phyloP scores from a whole-genome alignment of 495 filamentous ascomycete species.

The Cenococcum geophilum region DNA sequence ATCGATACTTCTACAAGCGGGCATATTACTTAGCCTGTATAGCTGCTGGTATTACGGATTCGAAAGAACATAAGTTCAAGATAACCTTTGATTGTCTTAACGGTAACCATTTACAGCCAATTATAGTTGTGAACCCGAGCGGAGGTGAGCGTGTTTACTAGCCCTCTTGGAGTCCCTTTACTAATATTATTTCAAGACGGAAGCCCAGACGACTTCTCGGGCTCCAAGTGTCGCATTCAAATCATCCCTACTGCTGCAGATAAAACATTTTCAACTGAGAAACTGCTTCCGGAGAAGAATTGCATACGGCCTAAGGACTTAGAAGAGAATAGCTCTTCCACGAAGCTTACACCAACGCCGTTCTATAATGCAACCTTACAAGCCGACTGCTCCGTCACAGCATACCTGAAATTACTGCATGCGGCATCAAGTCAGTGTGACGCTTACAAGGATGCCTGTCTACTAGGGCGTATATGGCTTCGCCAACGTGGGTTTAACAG shows the following conservation, averaged over 20 bases:
- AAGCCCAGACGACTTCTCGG: conserved; percentile 24
- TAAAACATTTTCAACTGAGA: conserved; percentile 57
- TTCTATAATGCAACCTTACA: conserved; percentile 84
- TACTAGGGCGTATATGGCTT: conserved; percentile 82
- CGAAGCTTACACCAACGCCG: conserved; percentile 53
- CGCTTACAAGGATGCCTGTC: conserved; percentile 72
- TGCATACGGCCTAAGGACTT: conserved; percentile 54
- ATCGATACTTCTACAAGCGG: conserved; percentile 90
- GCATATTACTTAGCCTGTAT: conserved; percentile 85
- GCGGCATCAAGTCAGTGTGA: conserved; percentile 57
- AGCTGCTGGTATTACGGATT: conserved; percentile 58
- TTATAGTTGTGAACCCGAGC: conserved; percentile 52
- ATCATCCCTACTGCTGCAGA: conserved; percentile 68
- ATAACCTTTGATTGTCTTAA: conserved; percentile 62
- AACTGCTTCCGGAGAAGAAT: conserved; percentile 62
- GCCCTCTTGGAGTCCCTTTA: neutral
- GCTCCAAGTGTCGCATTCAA: conserved; percentile 56
- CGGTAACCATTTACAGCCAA: conserved; percentile 71
- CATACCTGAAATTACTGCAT: conserved; percentile 69
- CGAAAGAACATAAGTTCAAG: conserved; percentile 47
- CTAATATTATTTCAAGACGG: conserved; percentile 5
- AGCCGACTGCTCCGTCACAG: conserved; percentile 64
- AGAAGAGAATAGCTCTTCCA: conserved; percentile 37
- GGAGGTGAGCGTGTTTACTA: conserved; percentile 13
- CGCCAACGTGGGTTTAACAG: conserved; percentile 76